Base-by-base conservation (phyloP, 306 rosid genomes). In the Quercus glauca region DNA sequence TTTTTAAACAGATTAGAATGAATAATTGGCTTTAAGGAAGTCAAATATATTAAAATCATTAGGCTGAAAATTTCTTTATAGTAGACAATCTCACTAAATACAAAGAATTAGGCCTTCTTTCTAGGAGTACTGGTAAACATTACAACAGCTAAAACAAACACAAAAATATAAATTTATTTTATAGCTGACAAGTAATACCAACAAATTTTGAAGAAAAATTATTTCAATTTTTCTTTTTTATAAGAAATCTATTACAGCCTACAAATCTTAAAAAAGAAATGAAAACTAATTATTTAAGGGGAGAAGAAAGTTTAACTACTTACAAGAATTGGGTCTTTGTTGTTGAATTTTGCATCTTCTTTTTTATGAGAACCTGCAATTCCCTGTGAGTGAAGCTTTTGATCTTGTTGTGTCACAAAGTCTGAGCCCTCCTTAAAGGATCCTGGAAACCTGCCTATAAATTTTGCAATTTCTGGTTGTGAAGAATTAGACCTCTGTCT, bases 391-490 rank as follows among this genome's bases (percentile, higher is more conserved):
- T 85, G 90, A 80, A 86, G 84, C 84, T 90, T 96, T 81, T 89
- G 98, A 79, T 88, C 92, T 13, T 87, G 91, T 80, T 77, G 88
- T 61, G 25, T 73, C 60, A 71, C 76, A 19, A 91, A 84, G 31
- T 91, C 98, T 5, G 96, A 88, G 72, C 90, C 80, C 78, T 93
- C 99, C 84, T 96, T 96, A 89, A 96, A 91, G 75, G 99, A 93
- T 64, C 96, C 98, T 0, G 98, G 96, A 77, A 93, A 93, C 85
- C 94, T 90, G 64, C 91, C 86, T 55, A 90, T 87, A 53, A 89
- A 89, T 85, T 96, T 93, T 51, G 94, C 85, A 79, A 86, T 89
- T 73, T 90, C 97, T 2, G 80, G 68, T 73, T 96, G 97, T 20
- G 97, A 89, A 53, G 99, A 88, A 77, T 87, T 87, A 4, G 96